Evolutionary conservation across 768 basidiomycete genomes (phyloP).

Genomic region (Xanthoconium purpureum): DNA sequence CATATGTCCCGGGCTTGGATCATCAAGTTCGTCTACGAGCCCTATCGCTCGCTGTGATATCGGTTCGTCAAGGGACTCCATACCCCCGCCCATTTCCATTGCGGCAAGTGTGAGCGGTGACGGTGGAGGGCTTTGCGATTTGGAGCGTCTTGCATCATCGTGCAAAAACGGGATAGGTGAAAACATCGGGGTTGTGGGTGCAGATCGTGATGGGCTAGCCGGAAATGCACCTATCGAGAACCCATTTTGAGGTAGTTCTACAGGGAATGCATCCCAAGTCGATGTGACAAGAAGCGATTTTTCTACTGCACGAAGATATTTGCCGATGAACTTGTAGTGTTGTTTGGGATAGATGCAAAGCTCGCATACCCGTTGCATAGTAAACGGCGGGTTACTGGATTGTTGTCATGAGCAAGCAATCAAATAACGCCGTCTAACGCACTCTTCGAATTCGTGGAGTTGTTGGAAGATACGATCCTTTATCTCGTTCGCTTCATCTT

Average conservation of each 20-base stretch:
- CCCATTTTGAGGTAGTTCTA: slow-evolving; percentile 34
- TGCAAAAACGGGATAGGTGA: slow-evolving; percentile 87
- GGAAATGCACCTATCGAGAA: slow-evolving; percentile 32
- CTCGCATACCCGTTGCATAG: slow-evolving; percentile 86
- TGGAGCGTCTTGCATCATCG: slow-evolving; percentile 75
- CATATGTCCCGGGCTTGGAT: slow-evolving; percentile 80
- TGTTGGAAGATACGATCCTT: slow-evolving; percentile 57
- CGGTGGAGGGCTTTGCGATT: slow-evolving; percentile 75
- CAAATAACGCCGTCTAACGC: slow-evolving; percentile 23
- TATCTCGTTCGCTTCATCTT: slow-evolving; percentile 55
- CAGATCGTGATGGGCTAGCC: slow-evolving; percentile 48
- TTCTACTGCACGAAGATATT: slow-evolving; percentile 85
- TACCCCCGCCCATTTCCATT: slow-evolving; percentile 30
- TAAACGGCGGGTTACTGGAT: slow-evolving; percentile 68
- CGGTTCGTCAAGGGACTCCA: slow-evolving; percentile 38
- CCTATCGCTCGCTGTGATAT: slow-evolving; percentile 55
- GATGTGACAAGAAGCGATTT: slow-evolving; percentile 83
- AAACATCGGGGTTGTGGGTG: slow-evolving; percentile 77
- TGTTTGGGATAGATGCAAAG: slow-evolving; percentile 65
- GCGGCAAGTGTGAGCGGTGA: slow-evolving; percentile 60
- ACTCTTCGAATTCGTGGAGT: slow-evolving; percentile 77
- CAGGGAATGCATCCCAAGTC: slow-evolving; percentile 67
- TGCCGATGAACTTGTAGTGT: slow-evolving; percentile 76
- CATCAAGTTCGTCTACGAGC: slow-evolving; percentile 82
- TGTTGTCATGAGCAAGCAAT: slow-evolving; percentile 3